Evolutionary conservation across 352 stramenopile species (phyloP), one percentile per base, ranked within the genome.

Genomic region (Phytophthora europaea): DNA sequence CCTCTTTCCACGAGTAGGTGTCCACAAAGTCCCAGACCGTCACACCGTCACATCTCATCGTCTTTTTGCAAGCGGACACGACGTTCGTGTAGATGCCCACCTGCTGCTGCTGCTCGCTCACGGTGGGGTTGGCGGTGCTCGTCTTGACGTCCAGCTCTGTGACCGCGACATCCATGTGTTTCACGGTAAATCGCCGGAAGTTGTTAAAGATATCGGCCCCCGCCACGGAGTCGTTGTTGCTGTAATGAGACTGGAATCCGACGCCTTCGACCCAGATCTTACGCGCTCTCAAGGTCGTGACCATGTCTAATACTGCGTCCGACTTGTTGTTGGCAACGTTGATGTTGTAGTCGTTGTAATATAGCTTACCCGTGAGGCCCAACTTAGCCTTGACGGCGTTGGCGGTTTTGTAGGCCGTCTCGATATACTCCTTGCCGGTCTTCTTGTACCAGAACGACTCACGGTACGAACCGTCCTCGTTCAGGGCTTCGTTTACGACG

Each of bases 381-480:
- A 79, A 67, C n/a, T 77, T 54, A 15, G 38, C 34, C 69, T 79
- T 82, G 43, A 79, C 71, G 52, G 65, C 60, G 31, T 70, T 76
- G n/a, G 75, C 75, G 50, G 75, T 75, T 20, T 70, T 70, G 63
- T 73, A 82, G 23, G 75, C 75, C 16, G 55, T 56, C 12, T 50
- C 40, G 43, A 82, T 79, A 60, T 79, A 82, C 10, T 82, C 75
- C 23, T 70, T 72, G 34, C 75, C 75, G 4, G 64, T 74, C 72
- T 77, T 79, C 26, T 78, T 74, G 63, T 77, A 82, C 75, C 75
- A 82, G 31, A 82, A 81, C 1, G 75, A 81, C 50, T 75, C 36
- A 7, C 75, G 66, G 31, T 81, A 81, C 20, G 65, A 75, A 5
- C 65, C 75, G 50, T 81, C 71, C 20, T 79, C 71, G 20, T 65